Conservation (phyloP, 2,329 filamentous ascomycete genomes). For the Talaromyces sp. region DNA sequence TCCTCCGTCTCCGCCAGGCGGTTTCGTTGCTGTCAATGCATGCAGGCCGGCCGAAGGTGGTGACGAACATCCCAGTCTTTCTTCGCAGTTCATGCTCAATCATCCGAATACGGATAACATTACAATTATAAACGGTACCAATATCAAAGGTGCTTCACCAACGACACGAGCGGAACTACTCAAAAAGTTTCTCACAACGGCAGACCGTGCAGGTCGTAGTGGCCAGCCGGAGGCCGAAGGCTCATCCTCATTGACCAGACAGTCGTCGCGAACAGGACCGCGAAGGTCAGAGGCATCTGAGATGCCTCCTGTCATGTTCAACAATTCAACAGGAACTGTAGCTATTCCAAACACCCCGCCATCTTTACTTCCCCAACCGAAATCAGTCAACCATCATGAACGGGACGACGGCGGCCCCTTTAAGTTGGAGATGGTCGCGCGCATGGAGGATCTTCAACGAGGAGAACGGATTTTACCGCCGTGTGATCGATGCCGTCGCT, state of each 20-base stretch:
- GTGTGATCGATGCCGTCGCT: slow-evolving; percentile 76
- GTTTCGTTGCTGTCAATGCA: slow-evolving; percentile 61
- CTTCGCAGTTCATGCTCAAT: slow-evolving; percentile 42
- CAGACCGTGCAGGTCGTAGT: slow-evolving; percentile 52
- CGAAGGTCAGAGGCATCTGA: slow-evolving; percentile 40
- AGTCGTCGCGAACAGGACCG: slow-evolving; percentile 32
- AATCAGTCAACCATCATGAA: slow-evolving; percentile 47
- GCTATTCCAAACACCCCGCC: slow-evolving; percentile 57
- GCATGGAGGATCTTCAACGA: slow-evolving; percentile 71
- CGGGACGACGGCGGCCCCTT: slow-evolving; percentile 60
- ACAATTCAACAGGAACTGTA: slow-evolving; percentile 47
- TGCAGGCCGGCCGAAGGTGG: slow-evolving; percentile 36
- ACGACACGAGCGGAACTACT: slow-evolving; percentile 60
- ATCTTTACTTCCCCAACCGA: slow-evolving; percentile 51
- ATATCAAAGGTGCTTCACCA: slow-evolving; percentile 55
- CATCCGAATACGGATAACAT: slow-evolving; percentile 47
- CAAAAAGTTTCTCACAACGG: slow-evolving; percentile 62
- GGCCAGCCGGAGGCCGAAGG: slow-evolving; percentile 31
- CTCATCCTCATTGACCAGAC: slow-evolving; percentile 21
- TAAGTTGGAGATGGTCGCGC: slow-evolving; percentile 66
- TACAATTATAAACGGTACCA: slow-evolving; percentile 49
- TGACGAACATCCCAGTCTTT: slow-evolving; percentile 32
- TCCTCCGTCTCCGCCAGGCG: slow-evolving; percentile 49
- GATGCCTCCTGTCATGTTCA: slow-evolving; percentile 15
- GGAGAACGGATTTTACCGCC: slow-evolving; percentile 76